Percentiles rank a stretch among this genome's conserved stretches.
phyloP scores from a whole-genome alignment of 2,329 filamentous ascomycete genomes.

The Eurotiales sp. region DNA sequence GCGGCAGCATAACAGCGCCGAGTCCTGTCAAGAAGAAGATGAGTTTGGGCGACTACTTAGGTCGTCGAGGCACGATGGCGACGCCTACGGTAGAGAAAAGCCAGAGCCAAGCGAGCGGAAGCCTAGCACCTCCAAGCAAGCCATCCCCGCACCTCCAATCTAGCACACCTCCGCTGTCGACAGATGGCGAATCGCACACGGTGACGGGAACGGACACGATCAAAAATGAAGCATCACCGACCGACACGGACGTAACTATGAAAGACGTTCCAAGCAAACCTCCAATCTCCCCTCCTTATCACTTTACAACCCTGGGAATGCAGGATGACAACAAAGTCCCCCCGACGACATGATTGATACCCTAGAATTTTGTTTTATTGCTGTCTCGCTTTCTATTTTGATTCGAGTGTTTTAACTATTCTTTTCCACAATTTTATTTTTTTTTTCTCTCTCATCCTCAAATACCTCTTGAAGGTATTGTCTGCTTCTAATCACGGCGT shows the following conservation, averaged over 20 bases:
- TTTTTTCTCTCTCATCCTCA: too few relatives aligned
- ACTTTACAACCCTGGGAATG: conserved; percentile 15
- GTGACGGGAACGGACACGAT: conserved; percentile 13
- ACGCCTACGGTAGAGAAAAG: conserved; percentile 41
- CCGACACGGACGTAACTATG: conserved; percentile 27
- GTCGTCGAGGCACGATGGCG: conserved; percentile 36
- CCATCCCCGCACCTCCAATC: conserved; percentile 18
- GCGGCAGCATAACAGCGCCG: conserved; percentile 35
- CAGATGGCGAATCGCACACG: conserved; percentile 9
- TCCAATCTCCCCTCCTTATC: conserved; percentile 23
- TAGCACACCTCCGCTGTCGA: conserved; percentile 16
- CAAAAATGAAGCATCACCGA: conserved; percentile 20
- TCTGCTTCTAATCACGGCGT: background rate
- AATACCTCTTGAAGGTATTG: conserved; percentile 11
- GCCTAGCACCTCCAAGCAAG: conserved; percentile 24
- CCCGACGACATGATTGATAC: conserved; percentile 14
- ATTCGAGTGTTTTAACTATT: background rate
- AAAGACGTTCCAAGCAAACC: conserved; percentile 27
- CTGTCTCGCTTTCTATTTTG: background rate
- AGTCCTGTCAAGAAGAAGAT: conserved; percentile 51
- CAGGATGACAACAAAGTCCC: conserved; percentile 14
- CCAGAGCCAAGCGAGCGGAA: conserved; percentile 25
- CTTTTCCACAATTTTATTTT: conserved; percentile 6
- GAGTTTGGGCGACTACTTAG: conserved; percentile 49
- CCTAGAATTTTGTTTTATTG: conserved; percentile 13